phyloP scores from a whole-genome alignment of 306 rosid genomes.

The Rosa multiflora region DNA sequence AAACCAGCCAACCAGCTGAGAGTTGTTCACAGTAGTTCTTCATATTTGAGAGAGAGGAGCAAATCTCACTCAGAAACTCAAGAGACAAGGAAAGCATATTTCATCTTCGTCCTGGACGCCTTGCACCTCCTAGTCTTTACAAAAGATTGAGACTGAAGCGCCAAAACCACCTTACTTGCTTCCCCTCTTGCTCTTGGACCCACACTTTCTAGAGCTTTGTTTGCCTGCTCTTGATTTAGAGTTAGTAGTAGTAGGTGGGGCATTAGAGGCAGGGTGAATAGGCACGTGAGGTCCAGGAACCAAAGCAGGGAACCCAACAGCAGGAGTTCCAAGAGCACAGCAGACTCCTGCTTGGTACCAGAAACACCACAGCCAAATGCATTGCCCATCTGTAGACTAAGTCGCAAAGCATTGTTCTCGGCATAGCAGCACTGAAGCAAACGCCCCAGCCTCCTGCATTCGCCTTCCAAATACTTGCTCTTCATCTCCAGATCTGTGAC shows the following conservation, averaged over 20 bases:
- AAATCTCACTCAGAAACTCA: conserved; percentile 5
- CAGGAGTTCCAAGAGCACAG: conserved; percentile 99
- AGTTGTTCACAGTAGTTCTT: background rate
- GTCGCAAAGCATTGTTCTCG: conserved; percentile 79
- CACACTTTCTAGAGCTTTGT: conserved; percentile 47
- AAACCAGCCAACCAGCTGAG: background rate
- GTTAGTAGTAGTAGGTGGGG: conserved; percentile 25
- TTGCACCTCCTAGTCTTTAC: conserved; percentile 63
- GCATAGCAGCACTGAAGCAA: conserved; percentile 84
- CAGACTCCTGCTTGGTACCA: conserved; percentile 96
- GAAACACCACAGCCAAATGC: conserved; percentile 53
- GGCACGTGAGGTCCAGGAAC: conserved; percentile 80
- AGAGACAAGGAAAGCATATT: conserved; percentile 22
- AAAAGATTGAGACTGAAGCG: conserved; percentile 42
- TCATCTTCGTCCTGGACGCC: conserved; percentile 75
- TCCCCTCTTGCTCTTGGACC: conserved; percentile 47
- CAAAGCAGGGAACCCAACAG: conserved; percentile 99
- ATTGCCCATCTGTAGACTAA: conserved; percentile 60
- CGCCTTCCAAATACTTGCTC: conserved; percentile 80
- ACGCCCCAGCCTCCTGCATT: conserved; percentile 80
- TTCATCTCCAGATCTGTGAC: conserved; percentile 76
- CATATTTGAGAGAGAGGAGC: background rate
- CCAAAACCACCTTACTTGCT: conserved; percentile 35
- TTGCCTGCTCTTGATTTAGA: conserved; percentile 23
- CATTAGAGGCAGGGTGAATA: conserved; percentile 43